Evolutionary conservation across 306 rosid species (phyloP).

Genomic region (Dalbergia cultrata): DNA sequence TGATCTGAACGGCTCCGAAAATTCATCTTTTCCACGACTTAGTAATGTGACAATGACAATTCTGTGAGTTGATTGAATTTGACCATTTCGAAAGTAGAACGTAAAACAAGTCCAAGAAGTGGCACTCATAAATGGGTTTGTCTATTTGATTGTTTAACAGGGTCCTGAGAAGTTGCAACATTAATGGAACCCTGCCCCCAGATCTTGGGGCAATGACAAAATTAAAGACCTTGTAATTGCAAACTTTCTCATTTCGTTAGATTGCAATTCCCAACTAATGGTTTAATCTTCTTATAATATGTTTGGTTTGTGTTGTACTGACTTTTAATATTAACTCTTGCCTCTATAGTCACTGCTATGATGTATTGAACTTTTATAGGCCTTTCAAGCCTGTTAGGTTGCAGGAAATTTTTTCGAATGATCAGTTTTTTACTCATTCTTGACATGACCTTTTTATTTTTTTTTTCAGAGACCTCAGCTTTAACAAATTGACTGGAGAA

Average conservation of each 20-base stretch:
- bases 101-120: not conserved
- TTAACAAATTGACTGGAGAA: conserved; percentile 57
- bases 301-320: no score
- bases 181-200: conserved; percentile 4
- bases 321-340: no score
- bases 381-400: no score
- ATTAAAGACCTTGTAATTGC: not conserved
- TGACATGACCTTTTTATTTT: not conserved
- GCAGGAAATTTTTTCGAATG: no score
- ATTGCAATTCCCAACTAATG: no score
- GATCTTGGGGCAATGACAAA: not conserved
- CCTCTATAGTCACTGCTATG: no score
- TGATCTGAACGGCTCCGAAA: conserved; percentile 58
- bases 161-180: conserved; percentile 27
- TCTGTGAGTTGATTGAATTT: conserved; percentile 51
- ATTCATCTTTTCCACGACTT: conserved; percentile 53
- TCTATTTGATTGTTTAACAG: not conserved
- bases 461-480: conserved; percentile 70
- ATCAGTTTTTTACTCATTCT: not conserved
- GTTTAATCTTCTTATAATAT: no score
- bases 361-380: no score
- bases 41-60: conserved; percentile 33
- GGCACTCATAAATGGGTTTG: not conserved
- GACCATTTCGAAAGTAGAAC: no score
- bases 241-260: no score